These are phyloP conservation scores for Lachancea sp. DNA, from an alignment of 805 yeast genomes.

Conservation along the genomic window DNA sequence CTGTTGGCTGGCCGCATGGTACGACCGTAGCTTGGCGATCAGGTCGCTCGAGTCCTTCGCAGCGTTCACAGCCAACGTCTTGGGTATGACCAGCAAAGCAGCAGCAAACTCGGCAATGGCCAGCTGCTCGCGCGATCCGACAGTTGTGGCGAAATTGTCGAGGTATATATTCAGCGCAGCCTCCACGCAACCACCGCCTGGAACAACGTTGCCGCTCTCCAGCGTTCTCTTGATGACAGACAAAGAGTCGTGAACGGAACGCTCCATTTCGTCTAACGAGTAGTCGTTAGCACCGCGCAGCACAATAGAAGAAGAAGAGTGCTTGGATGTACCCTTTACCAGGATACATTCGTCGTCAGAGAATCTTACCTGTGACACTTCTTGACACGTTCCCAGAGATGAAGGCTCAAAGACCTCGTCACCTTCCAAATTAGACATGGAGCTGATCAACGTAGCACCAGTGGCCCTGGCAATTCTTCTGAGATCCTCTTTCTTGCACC, in stretches of 20 bases:
- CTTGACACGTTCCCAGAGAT: conserved; percentile 83
- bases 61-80: conserved; percentile 93
- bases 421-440: conserved; percentile 91
- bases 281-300: conserved; percentile 95
- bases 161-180: conserved; percentile 89
- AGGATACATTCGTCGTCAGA: conserved; percentile 97
- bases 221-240: conserved; percentile 93
- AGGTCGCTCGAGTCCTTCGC: conserved; percentile 95
- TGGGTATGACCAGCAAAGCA: conserved; percentile 86
- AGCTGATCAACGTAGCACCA: conserved; percentile 85
- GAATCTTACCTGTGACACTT: conserved; percentile 82
- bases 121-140: conserved; percentile 94
- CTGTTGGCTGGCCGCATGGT: conserved; percentile 90
- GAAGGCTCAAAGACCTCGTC: conserved; percentile 85
- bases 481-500: conserved; percentile 94
- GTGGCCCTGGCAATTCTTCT: conserved; percentile 97
- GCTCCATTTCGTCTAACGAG: conserved; percentile 96
- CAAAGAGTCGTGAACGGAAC: conserved; percentile 90
- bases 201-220: conserved; percentile 90
- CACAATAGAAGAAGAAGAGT: conserved; percentile 84
- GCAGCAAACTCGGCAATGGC: conserved; percentile 97
- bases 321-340: conserved; percentile 83
- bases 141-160: conserved; percentile 96
- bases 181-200: conserved; percentile 99
- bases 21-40: conserved; percentile 90